A percentile compares a stretch with the other conserved stretches of the same genome.
Conservation (phyloP, 352 stramenopile genomes). For the Globisporangium sylvaticum region DNA sequence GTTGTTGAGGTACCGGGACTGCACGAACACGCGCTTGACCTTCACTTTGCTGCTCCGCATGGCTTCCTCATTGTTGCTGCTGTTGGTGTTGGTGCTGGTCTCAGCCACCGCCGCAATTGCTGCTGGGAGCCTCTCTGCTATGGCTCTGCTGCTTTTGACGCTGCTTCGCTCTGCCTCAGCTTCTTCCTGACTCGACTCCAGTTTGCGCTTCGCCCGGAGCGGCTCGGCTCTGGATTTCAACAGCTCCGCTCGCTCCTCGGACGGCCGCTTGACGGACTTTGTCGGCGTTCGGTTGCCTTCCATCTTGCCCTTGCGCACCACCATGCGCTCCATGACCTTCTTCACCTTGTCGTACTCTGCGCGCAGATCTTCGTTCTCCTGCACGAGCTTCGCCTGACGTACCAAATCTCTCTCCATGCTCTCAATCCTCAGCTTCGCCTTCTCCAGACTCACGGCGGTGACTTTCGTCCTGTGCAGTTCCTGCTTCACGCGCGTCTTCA, state of each 20-base stretch:
- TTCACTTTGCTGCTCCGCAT: constrained; percentile 11
- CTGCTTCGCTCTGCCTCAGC: not conserved
- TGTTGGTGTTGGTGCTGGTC: not conserved
- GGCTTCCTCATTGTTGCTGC: not conserved
- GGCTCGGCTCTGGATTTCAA: constrained; percentile 5
- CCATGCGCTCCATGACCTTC: constrained; percentile 63
- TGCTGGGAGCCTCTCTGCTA: not conserved
- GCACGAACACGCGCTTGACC: constrained; percentile 40
- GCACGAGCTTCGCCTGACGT: constrained; percentile 32
- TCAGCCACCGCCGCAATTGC: not conserved
- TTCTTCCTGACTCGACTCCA: constrained; percentile 3
- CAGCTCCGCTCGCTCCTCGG: constrained; percentile 7
- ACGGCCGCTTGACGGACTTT: constrained; percentile 4
- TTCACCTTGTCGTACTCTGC: constrained; percentile 61
- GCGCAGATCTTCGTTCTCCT: constrained; percentile 51
- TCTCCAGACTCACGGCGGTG: constrained; percentile 20
- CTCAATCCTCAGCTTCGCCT: constrained; percentile 26
- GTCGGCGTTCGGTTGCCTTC: constrained; percentile 14
- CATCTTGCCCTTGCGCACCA: constrained; percentile 26
- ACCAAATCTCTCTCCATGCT: constrained; percentile 38
- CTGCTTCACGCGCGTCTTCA: constrained; percentile 36
- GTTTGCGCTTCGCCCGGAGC: constrained; percentile 13
- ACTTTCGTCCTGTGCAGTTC: constrained; percentile 27
- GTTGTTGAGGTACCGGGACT: constrained; percentile 40
- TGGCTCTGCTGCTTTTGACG: constrained; percentile 8